Percentiles rank a stretch among this genome's conserved stretches.
These are phyloP conservation scores for Cystobasidium slooffiae DNA, from an alignment of 1,284 basidiomycete species.

Conservation along the genomic window DNA sequence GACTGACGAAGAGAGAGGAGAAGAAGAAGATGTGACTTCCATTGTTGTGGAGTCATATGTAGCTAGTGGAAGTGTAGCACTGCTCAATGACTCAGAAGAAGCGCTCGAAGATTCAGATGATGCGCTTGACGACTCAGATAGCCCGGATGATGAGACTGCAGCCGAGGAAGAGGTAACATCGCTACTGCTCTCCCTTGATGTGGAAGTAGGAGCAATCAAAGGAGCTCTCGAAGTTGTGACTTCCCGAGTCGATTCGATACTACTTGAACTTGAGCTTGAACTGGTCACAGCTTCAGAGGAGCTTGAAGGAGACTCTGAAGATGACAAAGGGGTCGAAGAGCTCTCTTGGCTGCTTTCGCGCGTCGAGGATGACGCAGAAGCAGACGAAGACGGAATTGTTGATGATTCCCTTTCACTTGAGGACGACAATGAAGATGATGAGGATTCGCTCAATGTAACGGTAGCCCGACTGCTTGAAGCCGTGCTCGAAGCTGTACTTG, in stretches of 20 bases:
- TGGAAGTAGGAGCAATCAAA: neutral
- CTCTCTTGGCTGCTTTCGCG: neutral
- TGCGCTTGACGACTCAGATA: neutral
- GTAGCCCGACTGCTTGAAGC: neutral
- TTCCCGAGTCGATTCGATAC: too few relatives aligned
- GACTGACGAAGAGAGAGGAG: neutral
- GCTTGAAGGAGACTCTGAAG: too few relatives aligned
- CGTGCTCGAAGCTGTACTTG: too few relatives aligned
- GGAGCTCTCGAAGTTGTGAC: neutral
- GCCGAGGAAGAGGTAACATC: neutral
- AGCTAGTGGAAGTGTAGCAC: neutral
- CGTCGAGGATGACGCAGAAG: neutral
- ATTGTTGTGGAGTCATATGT: neutral
- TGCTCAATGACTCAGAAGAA: neutral
- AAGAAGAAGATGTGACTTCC: neutral
- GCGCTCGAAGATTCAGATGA: neutral
- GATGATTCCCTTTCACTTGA: neutral
- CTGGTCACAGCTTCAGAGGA: too few relatives aligned
- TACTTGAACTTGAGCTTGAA: neutral
- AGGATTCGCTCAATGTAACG: neutral
- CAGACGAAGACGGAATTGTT: neutral
- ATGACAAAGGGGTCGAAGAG: neutral
- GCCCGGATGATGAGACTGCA: neutral
- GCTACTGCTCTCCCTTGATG: conserved; percentile 1
- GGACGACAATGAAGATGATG: neutral